Evolutionary conservation across 2,329 filamentous ascomycete species (phyloP), one percentile per base, ranked within the genome.

Genomic region (Nannizzia gypsea): DNA sequence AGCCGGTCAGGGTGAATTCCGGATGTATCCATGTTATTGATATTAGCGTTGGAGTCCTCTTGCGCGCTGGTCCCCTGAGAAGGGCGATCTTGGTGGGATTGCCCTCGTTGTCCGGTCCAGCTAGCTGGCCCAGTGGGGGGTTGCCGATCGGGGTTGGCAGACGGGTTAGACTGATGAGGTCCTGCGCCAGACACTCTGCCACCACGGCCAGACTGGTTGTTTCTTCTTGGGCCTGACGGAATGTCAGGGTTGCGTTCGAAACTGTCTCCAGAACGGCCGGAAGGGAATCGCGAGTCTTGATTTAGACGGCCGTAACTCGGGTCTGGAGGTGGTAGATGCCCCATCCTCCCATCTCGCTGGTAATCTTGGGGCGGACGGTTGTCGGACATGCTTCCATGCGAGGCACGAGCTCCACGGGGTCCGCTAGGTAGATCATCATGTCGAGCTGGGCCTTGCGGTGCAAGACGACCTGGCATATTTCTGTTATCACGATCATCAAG

Each of bases 1-100:
- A 81, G 68, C 40, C 81, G 76, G 65, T 81, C 81, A 9, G 80
- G 80, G 66, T 83, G 80, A 52, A 83, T 76, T 34, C 79, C 78
- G 22, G 72, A 69, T 15, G 72, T 68, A 38, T 77, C 74, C 46
- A 69, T 64, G 34, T 64, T 66, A 8, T 70, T 70, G 9, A 67
- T 57, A 31, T 70, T 67, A 5, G 72, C 68, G 44, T 73, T 70
- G 15, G 73, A 67, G 34, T 56, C 54, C 3, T 42, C 54, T 5
- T 34, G 13, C 8, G 34, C 20, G 6, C 31, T 17, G 11, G 67
- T 60, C 11, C 52, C 61, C 38, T 59, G 60, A 44, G 67, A 48
- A 24, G 63, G 59, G 6, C 69, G 60, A 28, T 69, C 64, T 57
- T 69, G 70, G 9, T 72, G 73, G 24, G 69, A 70, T 44, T 61